Evolutionary conservation across 23 red algal genomes (phyloP), one percentile per base, ranked within the genome.

Genomic region (Chondrus crispus): DNA sequence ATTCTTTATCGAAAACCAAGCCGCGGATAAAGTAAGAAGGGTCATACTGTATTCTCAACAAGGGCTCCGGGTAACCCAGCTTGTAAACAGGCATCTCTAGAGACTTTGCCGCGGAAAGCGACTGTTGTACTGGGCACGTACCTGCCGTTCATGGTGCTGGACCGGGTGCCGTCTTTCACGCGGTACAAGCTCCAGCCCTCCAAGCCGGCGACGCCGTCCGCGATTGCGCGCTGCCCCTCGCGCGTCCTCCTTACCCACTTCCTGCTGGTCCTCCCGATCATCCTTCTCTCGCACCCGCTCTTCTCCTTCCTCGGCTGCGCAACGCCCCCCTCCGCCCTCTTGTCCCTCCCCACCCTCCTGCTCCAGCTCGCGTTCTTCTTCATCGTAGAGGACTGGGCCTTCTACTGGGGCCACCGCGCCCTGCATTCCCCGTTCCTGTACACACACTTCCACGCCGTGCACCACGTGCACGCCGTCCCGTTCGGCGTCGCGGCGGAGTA

Each of bases 331-430:
- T 66, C 74, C 2, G 2, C 85, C 9, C 60, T 76, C 71, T 39
- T 38, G 20, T 44, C 71, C 16, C 87, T 98, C 1, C 91, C 95
- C 5, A 87, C 91, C 16, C 40, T 98, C 42, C 71, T 73, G 2
- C 53, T 73, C 36, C 97, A 98, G 48, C 49, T 96, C 16, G 54
- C 91, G 72, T 48, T 96, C 24, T 98, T 91, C 87, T 95, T 98
- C 39, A 20, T 98, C 46, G 82, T 96, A 24, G 97, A 98, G 58
- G 97, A 98, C 77, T 93, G 96, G 63, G 75, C 82, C 40, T 96
- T 96, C 58, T 98, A 98, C 89, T 98, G 88, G 89, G 94, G 94
- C 5, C 97, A 98, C 46, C 94, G 97, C 29, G 93, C 93, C 12
- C 63, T 98, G 10, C 97, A 98, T 46, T 96, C 97, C 46, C 91